phyloP scores from a whole-genome alignment of 768 basidiomycete genomes.

The Filobasidium floriforme region DNA sequence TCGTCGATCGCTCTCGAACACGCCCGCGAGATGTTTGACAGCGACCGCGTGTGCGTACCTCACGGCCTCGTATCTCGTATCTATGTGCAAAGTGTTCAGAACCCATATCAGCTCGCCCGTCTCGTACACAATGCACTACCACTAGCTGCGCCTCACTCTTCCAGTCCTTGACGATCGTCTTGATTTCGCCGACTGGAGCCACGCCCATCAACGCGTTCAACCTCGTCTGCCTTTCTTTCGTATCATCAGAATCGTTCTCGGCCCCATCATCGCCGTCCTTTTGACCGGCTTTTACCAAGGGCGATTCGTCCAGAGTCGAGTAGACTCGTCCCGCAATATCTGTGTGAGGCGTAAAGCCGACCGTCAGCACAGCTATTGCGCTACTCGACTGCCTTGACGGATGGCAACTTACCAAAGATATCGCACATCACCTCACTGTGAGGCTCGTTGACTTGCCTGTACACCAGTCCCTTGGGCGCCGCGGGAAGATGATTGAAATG shows the following conservation, averaged over 20 bases:
- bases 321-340: conserved; percentile 39
- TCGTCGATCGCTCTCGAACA: background rate
- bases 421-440: conserved; percentile 34
- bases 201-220: conserved; percentile 26
- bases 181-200: conserved; percentile 19
- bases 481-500: conserved; percentile 6
- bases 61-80: background rate
- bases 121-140: too few relatives aligned
- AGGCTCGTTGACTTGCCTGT: conserved; percentile 30
- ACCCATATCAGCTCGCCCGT: too few relatives aligned
- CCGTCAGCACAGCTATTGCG: background rate
- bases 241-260: too few relatives aligned
- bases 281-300: conserved; percentile 12
- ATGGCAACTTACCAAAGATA: conserved; percentile 29
- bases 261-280: background rate
- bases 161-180: conserved; percentile 27
- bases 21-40: background rate
- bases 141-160: conserved; percentile 25
- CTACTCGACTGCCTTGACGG: background rate
- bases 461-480: conserved; percentile 27
- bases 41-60: background rate
- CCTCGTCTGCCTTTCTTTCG: background rate
- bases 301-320: conserved; percentile 28
- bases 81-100: background rate
- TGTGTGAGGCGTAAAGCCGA: conserved; percentile 10